Conservation (phyloP, 2,329 filamentous ascomycete genomes). For the Orbilia javanica region DNA sequence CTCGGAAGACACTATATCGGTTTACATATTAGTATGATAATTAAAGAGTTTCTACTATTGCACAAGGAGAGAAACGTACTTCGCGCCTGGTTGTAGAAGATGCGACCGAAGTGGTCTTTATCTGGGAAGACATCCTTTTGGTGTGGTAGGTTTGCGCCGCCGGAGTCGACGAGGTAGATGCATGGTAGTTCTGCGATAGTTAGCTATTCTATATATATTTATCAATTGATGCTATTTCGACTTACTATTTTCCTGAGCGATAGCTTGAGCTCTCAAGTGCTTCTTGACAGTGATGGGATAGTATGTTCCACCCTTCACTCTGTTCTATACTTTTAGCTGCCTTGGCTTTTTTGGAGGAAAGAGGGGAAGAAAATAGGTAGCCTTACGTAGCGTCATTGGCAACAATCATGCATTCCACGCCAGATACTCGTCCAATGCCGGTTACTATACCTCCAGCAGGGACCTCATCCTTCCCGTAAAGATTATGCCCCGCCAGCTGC, state of each 20-base stretch:
- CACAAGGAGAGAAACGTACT: constrained; percentile 68
- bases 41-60: too few species aligned
- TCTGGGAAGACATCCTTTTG: constrained; percentile 97
- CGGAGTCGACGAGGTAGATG: constrained; percentile 96
- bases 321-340: constrained; percentile 55
- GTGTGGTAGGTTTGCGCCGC: constrained; percentile 92
- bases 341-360: not conserved
- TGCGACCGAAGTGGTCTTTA: constrained; percentile 92
- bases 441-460: constrained; percentile 93
- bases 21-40: not conserved
- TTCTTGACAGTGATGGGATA: constrained; percentile 98
- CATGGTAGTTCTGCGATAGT: constrained; percentile 72
- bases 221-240: constrained; percentile 41
- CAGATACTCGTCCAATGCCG: constrained; percentile 88
- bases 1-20: constrained; percentile 75
- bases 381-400: constrained; percentile 86
- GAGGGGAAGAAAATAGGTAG: not conserved
- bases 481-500: constrained; percentile 84
- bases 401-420: constrained; percentile 91
- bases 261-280: constrained; percentile 89
- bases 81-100: constrained; percentile 97
- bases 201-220: not conserved
- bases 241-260: constrained; percentile 87
- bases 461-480: constrained; percentile 89
- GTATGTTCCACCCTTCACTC: constrained; percentile 94